Evolutionary conservation across 2,329 filamentous ascomycete genomes (phyloP), one percentile per base, ranked within the genome.

Genomic region (Botryosphaeria dothidea): DNA sequence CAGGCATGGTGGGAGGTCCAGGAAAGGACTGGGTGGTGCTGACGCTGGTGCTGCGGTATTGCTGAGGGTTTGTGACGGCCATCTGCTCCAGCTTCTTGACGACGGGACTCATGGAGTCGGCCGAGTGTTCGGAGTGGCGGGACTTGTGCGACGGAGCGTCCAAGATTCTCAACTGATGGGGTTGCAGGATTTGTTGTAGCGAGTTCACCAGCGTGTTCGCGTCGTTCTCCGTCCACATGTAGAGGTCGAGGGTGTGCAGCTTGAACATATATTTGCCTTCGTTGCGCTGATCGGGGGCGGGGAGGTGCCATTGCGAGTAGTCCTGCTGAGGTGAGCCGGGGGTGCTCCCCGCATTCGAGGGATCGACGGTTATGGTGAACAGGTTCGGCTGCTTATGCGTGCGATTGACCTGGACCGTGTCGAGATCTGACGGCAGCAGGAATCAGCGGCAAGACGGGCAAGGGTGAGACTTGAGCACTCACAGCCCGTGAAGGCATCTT

Each of bases 401-500:
- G 75, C 92, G 92, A 62, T 83, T 82, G 25, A 93, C 80, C 67
- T 83, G 83, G 13, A 88, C 84, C 64, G 82, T 82, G 71, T 92
- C 89, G 68, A 93, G 79, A 72, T 86, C 90, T 92, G 71, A 36
- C 7, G 38, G 58, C 52, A 43, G 36, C 52, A n/a, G 34, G 38
- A 31, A 21, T 58, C 27, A 58, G 54, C 36, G 23, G 17, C 15
- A 21, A 8, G 1, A 29, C 11, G 25, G 54, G 17, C 36, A 5
- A 36, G 23, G 54, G 21, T 46, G 56, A 34, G n/a, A n/a, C 9
- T 3, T 8, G 52, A n/a, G 34, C 56, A 78, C 90, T 83, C 80
- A 92, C 90, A 87, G 73, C 91, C 91, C 69, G 88, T 85, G 73
- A 93, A 92, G 11, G 90, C 90, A 80, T 93, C 91, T 73, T 93